phyloP scores from a whole-genome alignment of 2,329 filamentous ascomycete genomes.

The Phialemoniopsis sp. region DNA sequence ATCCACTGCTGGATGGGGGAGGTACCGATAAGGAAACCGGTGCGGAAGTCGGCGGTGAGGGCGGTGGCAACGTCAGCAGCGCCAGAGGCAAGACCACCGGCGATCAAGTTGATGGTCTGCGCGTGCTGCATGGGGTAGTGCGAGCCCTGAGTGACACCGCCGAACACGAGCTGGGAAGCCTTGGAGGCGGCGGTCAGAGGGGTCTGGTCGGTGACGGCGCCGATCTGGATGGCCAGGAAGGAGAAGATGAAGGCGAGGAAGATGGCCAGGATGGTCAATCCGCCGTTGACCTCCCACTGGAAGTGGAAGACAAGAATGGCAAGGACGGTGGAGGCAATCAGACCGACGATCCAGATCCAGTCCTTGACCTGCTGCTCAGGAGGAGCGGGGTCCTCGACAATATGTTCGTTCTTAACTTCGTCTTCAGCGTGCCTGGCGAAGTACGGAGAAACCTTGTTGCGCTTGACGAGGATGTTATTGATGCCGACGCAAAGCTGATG shows the following conservation, averaged over 20 bases:
- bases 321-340: slow-evolving; percentile 42
- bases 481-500: slow-evolving; percentile 36
- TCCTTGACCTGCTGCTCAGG: slow-evolving; percentile 41
- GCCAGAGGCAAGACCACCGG: slow-evolving; percentile 52
- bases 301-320: slow-evolving; percentile 46
- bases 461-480: slow-evolving; percentile 29
- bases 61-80: slow-evolving; percentile 49
- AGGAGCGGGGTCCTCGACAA: slow-evolving; percentile 45
- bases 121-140: slow-evolving; percentile 44
- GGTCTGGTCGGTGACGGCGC: slow-evolving; percentile 56
- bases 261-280: slow-evolving; percentile 51
- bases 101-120: slow-evolving; percentile 62
- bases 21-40: slow-evolving; percentile 63
- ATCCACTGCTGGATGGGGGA: slow-evolving; percentile 63
- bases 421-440: slow-evolving; percentile 33
- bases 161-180: slow-evolving; percentile 65
- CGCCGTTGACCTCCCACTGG: slow-evolving; percentile 52
- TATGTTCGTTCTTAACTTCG: slow-evolving; percentile 23
- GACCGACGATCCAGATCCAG: slow-evolving; percentile 48
- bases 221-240: slow-evolving; percentile 57
- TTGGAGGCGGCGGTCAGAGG: slow-evolving; percentile 65
- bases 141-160: slow-evolving; percentile 56
- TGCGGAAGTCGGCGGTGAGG: slow-evolving; percentile 61
- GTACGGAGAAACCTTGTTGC: slow-evolving; percentile 35
- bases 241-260: slow-evolving; percentile 57